These are phyloP conservation scores for Cryptosporidium xiaoi DNA, from an alignment of 169 alveolate species.

Conservation along the genomic window DNA sequence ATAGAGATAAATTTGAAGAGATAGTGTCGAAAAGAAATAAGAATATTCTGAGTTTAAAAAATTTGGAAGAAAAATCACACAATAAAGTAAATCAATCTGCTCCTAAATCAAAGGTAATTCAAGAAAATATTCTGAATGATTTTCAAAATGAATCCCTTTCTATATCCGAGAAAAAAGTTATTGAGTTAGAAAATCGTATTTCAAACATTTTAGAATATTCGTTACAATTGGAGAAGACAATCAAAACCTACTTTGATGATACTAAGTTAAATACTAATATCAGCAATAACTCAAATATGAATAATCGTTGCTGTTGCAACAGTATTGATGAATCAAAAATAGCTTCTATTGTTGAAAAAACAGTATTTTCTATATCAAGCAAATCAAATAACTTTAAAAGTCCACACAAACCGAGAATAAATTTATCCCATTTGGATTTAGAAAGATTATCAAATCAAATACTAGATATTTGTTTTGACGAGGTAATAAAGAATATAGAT, in stretches of 20 bases:
- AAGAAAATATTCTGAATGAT: neutral
- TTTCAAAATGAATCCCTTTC: neutral
- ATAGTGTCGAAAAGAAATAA: neutral
- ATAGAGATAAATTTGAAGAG: neutral
- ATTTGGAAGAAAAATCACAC: neutral
- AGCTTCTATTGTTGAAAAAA: neutral
- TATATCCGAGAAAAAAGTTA: conserved; percentile 21
- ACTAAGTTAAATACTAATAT: neutral
- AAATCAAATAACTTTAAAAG: neutral
- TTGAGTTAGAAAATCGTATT: conserved; percentile 39
- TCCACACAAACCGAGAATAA: neutral
- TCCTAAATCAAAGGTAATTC: neutral
- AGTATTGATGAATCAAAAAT: neutral
- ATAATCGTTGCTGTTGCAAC: neutral
- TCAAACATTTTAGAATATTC: conserved; percentile 38
- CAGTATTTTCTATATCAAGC: neutral
- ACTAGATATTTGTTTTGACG: conserved; percentile 33
- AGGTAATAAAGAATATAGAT: conserved; percentile 8
- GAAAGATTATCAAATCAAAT: conserved; percentile 5
- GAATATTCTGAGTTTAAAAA: neutral
- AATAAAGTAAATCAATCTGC: neutral
- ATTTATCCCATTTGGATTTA: neutral
- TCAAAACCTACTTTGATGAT: neutral
- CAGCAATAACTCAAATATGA: neutral
- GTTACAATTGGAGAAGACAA: conserved; percentile 20